These are phyloP conservation scores for Exophiala dermatitidis DNA, from an alignment of 2,329 filamentous ascomycete genomes.

Conservation along the genomic window DNA sequence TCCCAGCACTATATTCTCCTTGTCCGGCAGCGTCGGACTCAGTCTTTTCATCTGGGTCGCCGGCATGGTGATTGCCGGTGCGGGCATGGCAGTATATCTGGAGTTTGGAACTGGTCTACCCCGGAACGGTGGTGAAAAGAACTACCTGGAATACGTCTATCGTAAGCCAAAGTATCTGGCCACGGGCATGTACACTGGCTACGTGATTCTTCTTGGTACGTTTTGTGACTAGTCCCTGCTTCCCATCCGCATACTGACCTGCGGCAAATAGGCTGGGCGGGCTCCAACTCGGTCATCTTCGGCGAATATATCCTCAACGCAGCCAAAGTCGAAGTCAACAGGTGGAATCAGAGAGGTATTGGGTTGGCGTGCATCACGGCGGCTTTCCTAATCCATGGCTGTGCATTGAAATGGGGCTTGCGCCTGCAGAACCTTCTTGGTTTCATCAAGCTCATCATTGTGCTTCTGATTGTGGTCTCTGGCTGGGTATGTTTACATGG, in stretches of 20 bases:
- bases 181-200: neutral
- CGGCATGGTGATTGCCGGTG: conserved; percentile 42
- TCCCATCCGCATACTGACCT: no score
- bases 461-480: conserved; percentile 42
- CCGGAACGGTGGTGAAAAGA: neutral
- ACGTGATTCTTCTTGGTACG: conserved; percentile 30
- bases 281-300: conserved; percentile 48
- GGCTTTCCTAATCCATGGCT: conserved; percentile 44
- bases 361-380: conserved; percentile 42
- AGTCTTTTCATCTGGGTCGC: conserved; percentile 50
- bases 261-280: conserved; percentile 50
- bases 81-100: conserved; percentile 43
- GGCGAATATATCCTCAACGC: conserved; percentile 48
- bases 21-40: conserved; percentile 50
- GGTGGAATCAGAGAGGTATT: conserved; percentile 46
- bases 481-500: conserved; percentile 33
- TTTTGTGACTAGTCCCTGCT: no score
- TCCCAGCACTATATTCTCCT: conserved; percentile 50
- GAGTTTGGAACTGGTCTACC: neutral
- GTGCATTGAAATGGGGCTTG: conserved; percentile 43
- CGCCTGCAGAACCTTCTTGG: conserved; percentile 45
- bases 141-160: neutral
- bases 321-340: conserved; percentile 29
- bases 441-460: conserved; percentile 44
- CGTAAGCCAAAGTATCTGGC: neutral